Percentiles rank a stretch among this genome's conserved stretches.
These are phyloP conservation scores for Rosa chinensis DNA, from an alignment of 306 rosid genomes.

Conservation along the genomic window DNA sequence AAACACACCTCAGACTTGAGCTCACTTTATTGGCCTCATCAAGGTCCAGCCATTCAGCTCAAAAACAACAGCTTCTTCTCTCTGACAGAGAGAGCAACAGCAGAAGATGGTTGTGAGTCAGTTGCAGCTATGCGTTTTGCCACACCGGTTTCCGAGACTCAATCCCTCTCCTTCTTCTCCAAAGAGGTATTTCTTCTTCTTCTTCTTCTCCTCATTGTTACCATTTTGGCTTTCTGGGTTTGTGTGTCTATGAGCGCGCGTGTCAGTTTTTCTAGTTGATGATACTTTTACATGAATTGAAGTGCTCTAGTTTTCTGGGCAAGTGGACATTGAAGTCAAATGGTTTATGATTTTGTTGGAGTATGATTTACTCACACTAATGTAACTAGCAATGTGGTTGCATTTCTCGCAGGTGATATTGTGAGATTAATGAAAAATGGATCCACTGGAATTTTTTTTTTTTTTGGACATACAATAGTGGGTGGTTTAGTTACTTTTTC, in stretches of 20 bases:
- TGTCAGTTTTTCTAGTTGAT: neutral
- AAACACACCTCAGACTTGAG: neutral
- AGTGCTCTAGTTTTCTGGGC: neutral
- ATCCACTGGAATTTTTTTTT: too few relatives aligned
- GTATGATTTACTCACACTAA: neutral
- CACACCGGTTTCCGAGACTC: constrained; percentile 22
- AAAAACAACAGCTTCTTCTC: neutral
- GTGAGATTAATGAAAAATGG: too few relatives aligned
- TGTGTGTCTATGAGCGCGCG: neutral
- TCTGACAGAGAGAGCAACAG: neutral
- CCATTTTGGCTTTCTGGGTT: neutral
- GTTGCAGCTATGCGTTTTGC: constrained; percentile 45
- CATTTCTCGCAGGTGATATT: too few relatives aligned
- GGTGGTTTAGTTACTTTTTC: too few relatives aligned
- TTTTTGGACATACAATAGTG: too few relatives aligned
- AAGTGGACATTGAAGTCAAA: neutral
- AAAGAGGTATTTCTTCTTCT: constrained; percentile 26
- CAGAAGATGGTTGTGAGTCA: constrained; percentile 50
- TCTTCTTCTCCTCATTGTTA: neutral
- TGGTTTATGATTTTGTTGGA: neutral
- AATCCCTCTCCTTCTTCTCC: constrained; percentile 12
- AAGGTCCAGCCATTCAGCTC: neutral
- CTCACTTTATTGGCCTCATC: neutral
- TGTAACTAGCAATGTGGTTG: too few relatives aligned
- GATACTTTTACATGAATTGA: neutral